These are phyloP conservation scores for Fraxinus xanthoxyloides DNA, from an alignment of 305 asterid species.

Conservation along the genomic window DNA sequence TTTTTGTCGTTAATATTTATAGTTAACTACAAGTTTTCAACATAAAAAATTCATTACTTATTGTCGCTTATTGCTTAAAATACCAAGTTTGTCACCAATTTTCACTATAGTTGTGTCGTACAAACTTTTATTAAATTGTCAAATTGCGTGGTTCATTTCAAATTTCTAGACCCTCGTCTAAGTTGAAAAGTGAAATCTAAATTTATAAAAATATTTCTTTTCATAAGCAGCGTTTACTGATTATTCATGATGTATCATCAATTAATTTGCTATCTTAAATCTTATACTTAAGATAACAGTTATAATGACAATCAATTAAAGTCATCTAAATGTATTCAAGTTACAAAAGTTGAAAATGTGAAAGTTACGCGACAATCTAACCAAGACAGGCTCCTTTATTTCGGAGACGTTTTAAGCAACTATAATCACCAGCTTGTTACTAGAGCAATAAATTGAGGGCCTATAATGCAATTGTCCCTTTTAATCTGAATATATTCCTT, in stretches of 20 bases:
- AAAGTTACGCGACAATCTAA: neutral
- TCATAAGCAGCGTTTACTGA: neutral
- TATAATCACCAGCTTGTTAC: neutral
- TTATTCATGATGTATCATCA: neutral
- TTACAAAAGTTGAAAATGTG: neutral
- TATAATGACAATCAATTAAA: neutral
- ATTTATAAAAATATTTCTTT: neutral
- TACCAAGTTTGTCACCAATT: neutral
- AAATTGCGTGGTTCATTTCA: neutral
- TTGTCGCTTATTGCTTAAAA: neutral
- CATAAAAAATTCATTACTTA: neutral
- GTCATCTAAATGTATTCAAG: too few species aligned
- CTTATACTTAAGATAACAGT: neutral
- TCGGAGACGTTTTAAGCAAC: neutral
- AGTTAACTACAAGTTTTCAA: neutral
- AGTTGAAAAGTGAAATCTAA: neutral
- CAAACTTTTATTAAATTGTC: neutral
- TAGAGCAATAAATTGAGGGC: neutral
- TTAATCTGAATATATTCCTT: constrained; percentile 19
- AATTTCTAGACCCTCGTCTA: neutral
- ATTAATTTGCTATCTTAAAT: neutral
- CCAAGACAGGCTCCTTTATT: neutral
- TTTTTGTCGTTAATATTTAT: neutral
- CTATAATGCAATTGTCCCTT: neutral
- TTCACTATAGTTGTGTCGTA: neutral